Evolutionary conservation across 129 eudicot species (phyloP).

Genomic region (Arctium lappa): DNA sequence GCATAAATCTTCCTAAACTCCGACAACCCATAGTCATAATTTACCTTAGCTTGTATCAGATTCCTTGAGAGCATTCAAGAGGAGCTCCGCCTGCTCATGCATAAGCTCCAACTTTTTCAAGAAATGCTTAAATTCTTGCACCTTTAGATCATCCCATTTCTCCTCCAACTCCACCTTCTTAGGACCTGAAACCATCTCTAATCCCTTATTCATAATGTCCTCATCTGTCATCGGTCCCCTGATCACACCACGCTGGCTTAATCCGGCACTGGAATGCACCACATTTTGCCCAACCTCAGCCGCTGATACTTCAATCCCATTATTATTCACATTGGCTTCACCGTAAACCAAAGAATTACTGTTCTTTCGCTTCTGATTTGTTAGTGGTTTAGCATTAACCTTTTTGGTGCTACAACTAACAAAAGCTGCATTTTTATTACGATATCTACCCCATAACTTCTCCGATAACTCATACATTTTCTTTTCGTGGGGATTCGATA

Average conservation of each 20-base stretch:
- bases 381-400: background rate
- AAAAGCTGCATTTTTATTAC: background rate
- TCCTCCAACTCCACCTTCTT: slow-evolving; percentile 31
- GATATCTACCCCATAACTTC: slow-evolving; percentile 40
- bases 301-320: too few species aligned
- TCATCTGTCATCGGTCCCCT: slow-evolving; percentile 2
- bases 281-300: too few species aligned
- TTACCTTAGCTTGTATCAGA: slow-evolving; percentile 12
- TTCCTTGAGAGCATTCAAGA: slow-evolving; percentile 22
- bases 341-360: background rate
- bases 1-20: slow-evolving; percentile 1
- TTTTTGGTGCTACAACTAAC: background rate
- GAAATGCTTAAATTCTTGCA: slow-evolving; percentile 22
- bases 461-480: slow-evolving; percentile 38
- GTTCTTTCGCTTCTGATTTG: background rate
- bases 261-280: too few species aligned
- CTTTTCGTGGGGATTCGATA: slow-evolving; percentile 46
- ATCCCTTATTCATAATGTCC: slow-evolving; percentile 18
- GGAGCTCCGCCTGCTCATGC: slow-evolving; percentile 20
- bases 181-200: slow-evolving; percentile 13
- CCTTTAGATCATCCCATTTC: slow-evolving; percentile 31
- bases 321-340: background rate
- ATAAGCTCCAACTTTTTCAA: slow-evolving; percentile 26
- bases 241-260: background rate
- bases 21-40: background rate